Conservation (phyloP, 2,329 filamentous ascomycete genomes). For the Lachnellula hyalina region DNA sequence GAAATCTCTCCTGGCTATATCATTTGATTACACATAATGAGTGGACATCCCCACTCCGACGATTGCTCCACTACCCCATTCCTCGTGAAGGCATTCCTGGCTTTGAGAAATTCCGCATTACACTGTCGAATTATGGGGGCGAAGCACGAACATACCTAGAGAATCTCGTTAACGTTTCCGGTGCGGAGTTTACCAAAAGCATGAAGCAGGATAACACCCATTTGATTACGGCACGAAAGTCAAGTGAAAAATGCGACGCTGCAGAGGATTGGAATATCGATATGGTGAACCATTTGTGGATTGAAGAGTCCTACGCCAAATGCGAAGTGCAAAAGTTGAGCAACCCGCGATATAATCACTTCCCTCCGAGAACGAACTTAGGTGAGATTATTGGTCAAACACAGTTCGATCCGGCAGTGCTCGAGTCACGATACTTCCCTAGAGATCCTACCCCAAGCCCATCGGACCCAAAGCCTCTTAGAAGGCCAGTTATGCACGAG, state of each 20-base stretch:
- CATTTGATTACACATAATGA: constrained; percentile 82
- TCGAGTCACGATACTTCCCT: constrained; percentile 62
- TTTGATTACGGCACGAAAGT: constrained; percentile 82
- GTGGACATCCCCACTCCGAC: constrained; percentile 80
- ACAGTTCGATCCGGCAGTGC: constrained; percentile 59
- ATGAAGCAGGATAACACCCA: constrained; percentile 96
- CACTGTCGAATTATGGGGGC: constrained; percentile 92
- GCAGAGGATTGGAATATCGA: constrained; percentile 88
- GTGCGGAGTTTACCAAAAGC: constrained; percentile 87
- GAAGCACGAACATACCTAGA: constrained; percentile 91
- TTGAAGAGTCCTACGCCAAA: constrained; percentile 94
- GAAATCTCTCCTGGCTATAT: constrained; percentile 91
- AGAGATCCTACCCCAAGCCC: constrained; percentile 35
- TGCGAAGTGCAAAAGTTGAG: constrained; percentile 71
- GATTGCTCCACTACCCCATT: constrained; percentile 85
- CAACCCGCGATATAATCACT: constrained; percentile 73
- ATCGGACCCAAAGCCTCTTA: constrained; percentile 42
- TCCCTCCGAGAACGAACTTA: constrained; percentile 83
- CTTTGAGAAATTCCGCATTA: constrained; percentile 73
- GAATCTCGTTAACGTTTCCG: constrained; percentile 78
- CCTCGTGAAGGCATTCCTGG: constrained; percentile 72
- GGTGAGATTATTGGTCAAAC: constrained; percentile 91
- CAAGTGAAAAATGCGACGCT: constrained; percentile 89
- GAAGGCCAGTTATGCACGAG: constrained; percentile 42
- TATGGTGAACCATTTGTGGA: constrained; percentile 91